Percentiles rank a stretch among this genome's conserved stretches.
Evolutionary conservation across 2,329 filamentous ascomycete species (phyloP).

Genomic region (Pseudomassariella vexata): DNA sequence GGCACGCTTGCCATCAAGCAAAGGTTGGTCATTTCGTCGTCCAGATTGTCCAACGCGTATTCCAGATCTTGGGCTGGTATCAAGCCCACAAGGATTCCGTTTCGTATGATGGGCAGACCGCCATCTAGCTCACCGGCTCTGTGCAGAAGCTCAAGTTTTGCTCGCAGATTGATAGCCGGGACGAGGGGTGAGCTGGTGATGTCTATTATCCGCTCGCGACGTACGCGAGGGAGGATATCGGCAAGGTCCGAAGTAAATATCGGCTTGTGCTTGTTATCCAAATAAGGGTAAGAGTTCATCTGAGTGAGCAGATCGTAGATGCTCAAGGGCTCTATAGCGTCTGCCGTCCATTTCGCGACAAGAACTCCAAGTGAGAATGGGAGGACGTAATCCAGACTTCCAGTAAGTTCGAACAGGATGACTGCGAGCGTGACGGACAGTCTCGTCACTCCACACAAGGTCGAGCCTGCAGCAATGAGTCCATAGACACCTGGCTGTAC

Average conservation of each 20-base stretch:
- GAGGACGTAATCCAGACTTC: slow-evolving; percentile 88
- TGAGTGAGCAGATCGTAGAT: slow-evolving; percentile 95
- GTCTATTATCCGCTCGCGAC: slow-evolving; percentile 77
- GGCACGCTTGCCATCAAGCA: slow-evolving; percentile 76
- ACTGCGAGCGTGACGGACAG: slow-evolving; percentile 90
- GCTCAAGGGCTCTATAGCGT: slow-evolving; percentile 87
- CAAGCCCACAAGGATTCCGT: slow-evolving; percentile 76
- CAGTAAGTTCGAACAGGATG: slow-evolving; percentile 93
- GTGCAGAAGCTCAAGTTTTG: slow-evolving; percentile 77
- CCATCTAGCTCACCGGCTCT: slow-evolving; percentile 86
- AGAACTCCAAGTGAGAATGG: slow-evolving; percentile 90
- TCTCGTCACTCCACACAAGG: slow-evolving; percentile 95
- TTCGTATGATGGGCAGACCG: slow-evolving; percentile 77
- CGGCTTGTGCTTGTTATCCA: slow-evolving; percentile 94
- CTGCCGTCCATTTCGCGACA: slow-evolving; percentile 97
- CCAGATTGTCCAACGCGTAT: slow-evolving; percentile 80
- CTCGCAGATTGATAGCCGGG: slow-evolving; percentile 67
- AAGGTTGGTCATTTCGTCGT: slow-evolving; percentile 64
- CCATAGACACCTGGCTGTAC: slow-evolving; percentile 97
- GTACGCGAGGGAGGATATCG: slow-evolving; percentile 75
- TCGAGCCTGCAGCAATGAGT: slow-evolving; percentile 87
- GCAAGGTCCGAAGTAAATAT: slow-evolving; percentile 83
- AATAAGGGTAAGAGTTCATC: slow-evolving; percentile 95
- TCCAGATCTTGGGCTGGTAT: slow-evolving; percentile 94
- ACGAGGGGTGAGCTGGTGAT: slow-evolving; percentile 79